Evolutionary conservation across 2,329 filamentous ascomycete genomes (phyloP), one percentile per base, ranked within the genome.

Genomic region (Aspergillus pseudoviridinutans): DNA sequence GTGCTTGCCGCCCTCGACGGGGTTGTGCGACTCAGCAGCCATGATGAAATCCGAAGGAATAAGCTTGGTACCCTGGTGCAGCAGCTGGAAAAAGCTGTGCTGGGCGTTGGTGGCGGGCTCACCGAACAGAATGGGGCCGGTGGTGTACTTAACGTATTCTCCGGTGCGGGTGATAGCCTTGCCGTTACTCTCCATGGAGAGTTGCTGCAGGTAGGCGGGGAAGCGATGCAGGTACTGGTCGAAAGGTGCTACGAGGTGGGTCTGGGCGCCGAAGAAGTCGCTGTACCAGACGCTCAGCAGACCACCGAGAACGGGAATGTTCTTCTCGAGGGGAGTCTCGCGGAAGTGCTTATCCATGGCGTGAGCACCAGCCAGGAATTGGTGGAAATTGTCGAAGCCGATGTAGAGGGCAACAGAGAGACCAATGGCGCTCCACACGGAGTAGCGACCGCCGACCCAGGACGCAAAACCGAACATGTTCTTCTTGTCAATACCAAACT

Each of bases 401-500:
- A 99, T 89, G 82, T 97, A 96, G 65, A 99, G 84, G 67, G 89
- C 89, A 57, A 99, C 92, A 63, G 91, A 96, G 61, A 99, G 82
- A 67, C 94, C 94, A 72, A 99, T 99, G 75, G 94, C 94, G 67
- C 92, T 96, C 94, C 94, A 99, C 66, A 99, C 94, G 59, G 92
- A 96, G 85, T 99, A 99, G 59, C 94, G 90, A 57, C 94, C 94
- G 75, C 94, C 94, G 53, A 97, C 93, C 94, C 94, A 99, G 79
- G 90, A 95, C 78, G 93, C 92, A 75, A 99, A 99, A 69, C 92
- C 92, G 73, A 99, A 99, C 94, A 99, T 99, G 84, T 97, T 99
- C 84, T 93, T 93, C 79, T 87, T 88, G 80, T 97, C 93, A 71
- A 99, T 99, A 65, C 94, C 94, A 71, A 99, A 99, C 83, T 97